Conservation (phyloP, 179 eudicot species). For the Vitellaria paradoxa region DNA sequence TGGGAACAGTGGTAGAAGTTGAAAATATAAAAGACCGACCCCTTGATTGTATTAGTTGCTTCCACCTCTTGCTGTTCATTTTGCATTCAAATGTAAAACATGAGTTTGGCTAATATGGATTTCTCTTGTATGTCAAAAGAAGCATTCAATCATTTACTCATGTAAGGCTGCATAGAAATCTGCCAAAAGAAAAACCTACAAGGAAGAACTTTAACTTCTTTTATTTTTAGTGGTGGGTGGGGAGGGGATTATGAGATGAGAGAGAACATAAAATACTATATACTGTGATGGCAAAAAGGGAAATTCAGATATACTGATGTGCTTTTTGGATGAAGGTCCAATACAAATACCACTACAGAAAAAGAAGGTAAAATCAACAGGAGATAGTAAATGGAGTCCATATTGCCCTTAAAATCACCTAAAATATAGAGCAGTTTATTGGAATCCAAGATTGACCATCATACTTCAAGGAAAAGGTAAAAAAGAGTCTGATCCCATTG, state of each 20-base stretch:
- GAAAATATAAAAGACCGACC: conserved; percentile 98
- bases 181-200: too few relatives aligned
- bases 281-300: background rate
- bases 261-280: background rate
- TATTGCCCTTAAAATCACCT: background rate
- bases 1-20: conserved; percentile 83
- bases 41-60: conserved; percentile 87
- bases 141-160: background rate
- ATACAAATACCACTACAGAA: background rate
- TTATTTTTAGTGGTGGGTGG: too few relatives aligned
- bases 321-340: background rate
- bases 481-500: background rate
- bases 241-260: background rate
- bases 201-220: too few relatives aligned
- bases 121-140: background rate
- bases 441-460: background rate
- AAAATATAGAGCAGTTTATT: background rate
- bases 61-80: conserved; percentile 77
- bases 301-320: background rate
- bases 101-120: background rate
- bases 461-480: background rate
- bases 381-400: background rate
- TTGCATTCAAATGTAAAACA: conserved; percentile 14
- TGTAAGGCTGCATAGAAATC: background rate
- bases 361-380: background rate